These are phyloP conservation scores for Penicillium maclennaniae DNA, from an alignment of 495 filamentous ascomycete species.

Conservation along the genomic window DNA sequence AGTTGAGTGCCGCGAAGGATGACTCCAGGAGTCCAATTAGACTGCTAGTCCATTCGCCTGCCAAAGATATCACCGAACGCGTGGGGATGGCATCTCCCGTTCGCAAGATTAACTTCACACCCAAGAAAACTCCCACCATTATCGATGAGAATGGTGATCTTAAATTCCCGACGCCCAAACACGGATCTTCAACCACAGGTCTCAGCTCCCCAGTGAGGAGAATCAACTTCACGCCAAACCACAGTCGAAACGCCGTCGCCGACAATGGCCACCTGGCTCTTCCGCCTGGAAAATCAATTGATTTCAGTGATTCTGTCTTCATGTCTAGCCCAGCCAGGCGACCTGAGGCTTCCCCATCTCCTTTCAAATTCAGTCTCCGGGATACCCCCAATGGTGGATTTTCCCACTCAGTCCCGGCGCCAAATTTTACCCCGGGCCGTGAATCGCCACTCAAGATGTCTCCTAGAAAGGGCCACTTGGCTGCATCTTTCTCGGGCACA, in stretches of 20 bases:
- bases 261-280: slow-evolving; percentile 25
- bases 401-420: slow-evolving; percentile 13
- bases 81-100: slow-evolving; percentile 38
- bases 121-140: slow-evolving; percentile 22
- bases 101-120: slow-evolving; percentile 39
- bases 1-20: slow-evolving; percentile 43
- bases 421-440: slow-evolving; percentile 27
- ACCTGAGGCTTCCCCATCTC: slow-evolving; percentile 45
- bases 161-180: slow-evolving; percentile 21
- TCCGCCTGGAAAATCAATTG: slow-evolving; percentile 27
- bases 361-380: slow-evolving; percentile 44
- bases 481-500: slow-evolving; percentile 31
- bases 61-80: slow-evolving; percentile 26
- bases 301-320: slow-evolving; percentile 36
- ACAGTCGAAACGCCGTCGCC: slow-evolving; percentile 16
- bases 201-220: slow-evolving; percentile 29
- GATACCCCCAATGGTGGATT: slow-evolving; percentile 33
- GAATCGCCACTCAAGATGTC: slow-evolving; percentile 43
- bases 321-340: slow-evolving; percentile 50
- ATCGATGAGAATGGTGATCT: slow-evolving; percentile 40
- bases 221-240: slow-evolving; percentile 32
- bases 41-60: slow-evolving; percentile 38
- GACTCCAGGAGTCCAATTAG: slow-evolving; percentile 27
- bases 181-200: slow-evolving; percentile 22
- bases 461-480: slow-evolving; percentile 41